Conservation (phyloP, 2,329 filamentous ascomycete genomes). For the Fusarium sp. region DNA sequence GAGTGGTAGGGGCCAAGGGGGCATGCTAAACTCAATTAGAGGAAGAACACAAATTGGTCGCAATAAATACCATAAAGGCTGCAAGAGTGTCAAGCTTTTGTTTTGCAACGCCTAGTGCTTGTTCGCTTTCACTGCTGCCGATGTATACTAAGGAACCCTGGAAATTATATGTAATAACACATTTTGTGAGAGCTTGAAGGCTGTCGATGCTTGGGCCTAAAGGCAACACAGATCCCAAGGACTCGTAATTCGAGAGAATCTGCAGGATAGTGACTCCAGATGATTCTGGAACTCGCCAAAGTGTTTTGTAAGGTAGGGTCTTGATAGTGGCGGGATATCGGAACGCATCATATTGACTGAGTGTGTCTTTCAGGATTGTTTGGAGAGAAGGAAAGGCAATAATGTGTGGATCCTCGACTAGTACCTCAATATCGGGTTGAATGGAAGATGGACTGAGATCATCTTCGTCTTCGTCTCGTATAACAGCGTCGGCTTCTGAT, state of each 20-base stretch:
- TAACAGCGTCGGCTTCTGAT: slow-evolving; percentile 25
- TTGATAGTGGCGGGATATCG: slow-evolving; percentile 40
- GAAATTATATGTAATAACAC: slow-evolving; percentile 45
- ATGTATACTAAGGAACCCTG: slow-evolving; percentile 44
- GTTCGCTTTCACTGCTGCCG: slow-evolving; percentile 24
- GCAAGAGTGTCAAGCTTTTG: slow-evolving; percentile 38
- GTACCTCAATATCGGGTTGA: slow-evolving; percentile 34
- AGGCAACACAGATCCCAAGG: slow-evolving; percentile 17
- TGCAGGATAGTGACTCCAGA: slow-evolving; percentile 7
- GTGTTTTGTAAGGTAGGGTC: slow-evolving; percentile 23
- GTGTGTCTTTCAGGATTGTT: not conserved
- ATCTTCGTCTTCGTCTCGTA: not conserved
- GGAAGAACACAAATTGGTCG: not conserved
- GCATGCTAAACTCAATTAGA: slow-evolving; percentile 33
- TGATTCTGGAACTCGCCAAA: slow-evolving; percentile 43
- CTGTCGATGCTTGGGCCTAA: slow-evolving; percentile 15
- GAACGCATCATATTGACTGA: slow-evolving; percentile 26
- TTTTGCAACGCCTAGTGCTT: slow-evolving; percentile 21
- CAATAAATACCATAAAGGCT: slow-evolving; percentile 23
- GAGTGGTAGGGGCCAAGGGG: slow-evolving; percentile 11
- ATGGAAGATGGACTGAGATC: not conserved
- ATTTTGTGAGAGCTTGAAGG: slow-evolving; percentile 17
- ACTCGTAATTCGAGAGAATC: slow-evolving; percentile 32
- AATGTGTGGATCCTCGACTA: slow-evolving; percentile 29
- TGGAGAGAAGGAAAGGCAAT: slow-evolving; percentile 39